These are phyloP conservation scores for Colletotrichum gloeosporioides DNA, from an alignment of 2,329 filamentous ascomycete species.

Conservation along the genomic window DNA sequence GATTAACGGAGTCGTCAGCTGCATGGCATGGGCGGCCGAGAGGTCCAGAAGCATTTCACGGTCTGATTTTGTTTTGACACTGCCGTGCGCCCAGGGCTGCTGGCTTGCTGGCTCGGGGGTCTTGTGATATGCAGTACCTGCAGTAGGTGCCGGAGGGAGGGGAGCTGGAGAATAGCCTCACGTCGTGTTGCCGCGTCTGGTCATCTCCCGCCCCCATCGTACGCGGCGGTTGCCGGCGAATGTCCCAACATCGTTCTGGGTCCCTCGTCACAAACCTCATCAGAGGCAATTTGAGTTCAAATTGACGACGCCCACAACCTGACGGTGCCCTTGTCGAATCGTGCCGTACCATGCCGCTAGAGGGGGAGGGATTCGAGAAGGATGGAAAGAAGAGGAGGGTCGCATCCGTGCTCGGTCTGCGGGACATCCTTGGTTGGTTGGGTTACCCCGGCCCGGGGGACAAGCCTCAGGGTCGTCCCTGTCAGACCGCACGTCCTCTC, in stretches of 20 bases:
- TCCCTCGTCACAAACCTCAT: slow-evolving; percentile 1
- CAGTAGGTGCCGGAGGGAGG: background rate
- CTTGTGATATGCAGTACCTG: background rate
- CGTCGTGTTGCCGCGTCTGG: slow-evolving; percentile 31
- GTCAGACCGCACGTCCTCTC: slow-evolving; percentile 13
- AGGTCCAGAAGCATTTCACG: background rate
- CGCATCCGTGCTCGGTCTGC: slow-evolving; percentile 19
- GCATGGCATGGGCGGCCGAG: slow-evolving; percentile 1
- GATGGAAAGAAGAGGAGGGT: slow-evolving; percentile 18
- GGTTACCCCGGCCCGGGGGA: slow-evolving; percentile 9
- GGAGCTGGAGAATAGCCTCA: slow-evolving; percentile 58
- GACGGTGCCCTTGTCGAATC: background rate
- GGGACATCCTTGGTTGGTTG: slow-evolving; percentile 10
- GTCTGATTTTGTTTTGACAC: slow-evolving; percentile 11
- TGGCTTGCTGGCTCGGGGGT: background rate
- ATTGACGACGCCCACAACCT: slow-evolving; percentile 11
- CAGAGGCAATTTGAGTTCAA: slow-evolving; percentile 15
- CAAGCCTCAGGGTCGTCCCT: slow-evolving; percentile 13
- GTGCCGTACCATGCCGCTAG: slow-evolving; percentile 1
- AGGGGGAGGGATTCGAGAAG: slow-evolving; percentile 21
- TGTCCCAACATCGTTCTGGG: background rate
- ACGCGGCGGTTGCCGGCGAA: background rate
- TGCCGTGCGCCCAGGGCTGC: slow-evolving; percentile 20
- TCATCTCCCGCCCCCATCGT: slow-evolving; percentile 36
- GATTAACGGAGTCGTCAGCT: slow-evolving; percentile 22